These are phyloP conservation scores for Mitragyna speciosa DNA, from an alignment of 257 asterid species.

Conservation along the genomic window DNA sequence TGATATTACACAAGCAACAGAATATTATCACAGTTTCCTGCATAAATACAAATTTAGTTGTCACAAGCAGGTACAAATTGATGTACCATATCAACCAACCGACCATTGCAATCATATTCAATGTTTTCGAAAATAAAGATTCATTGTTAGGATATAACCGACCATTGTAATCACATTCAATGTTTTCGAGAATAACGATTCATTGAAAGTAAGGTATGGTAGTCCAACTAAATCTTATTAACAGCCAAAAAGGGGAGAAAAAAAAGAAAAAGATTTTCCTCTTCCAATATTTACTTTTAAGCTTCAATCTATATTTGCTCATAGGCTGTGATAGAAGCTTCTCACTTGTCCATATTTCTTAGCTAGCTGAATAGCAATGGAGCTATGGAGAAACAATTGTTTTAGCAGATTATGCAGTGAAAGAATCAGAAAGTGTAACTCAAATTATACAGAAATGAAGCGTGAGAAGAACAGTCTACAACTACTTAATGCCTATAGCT, in stretches of 20 bases:
- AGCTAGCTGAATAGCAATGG: neutral
- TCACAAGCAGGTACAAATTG: neutral
- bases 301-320: neutral
- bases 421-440: neutral
- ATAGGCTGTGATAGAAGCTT: neutral
- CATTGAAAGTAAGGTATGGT: too few relatives aligned
- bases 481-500: slow-evolving; percentile 3
- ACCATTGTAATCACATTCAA: too few relatives aligned
- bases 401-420: neutral
- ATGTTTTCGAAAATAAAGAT: too few relatives aligned
- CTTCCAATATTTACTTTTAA: neutral
- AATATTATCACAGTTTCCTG: neutral
- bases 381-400: neutral
- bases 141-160: too few relatives aligned
- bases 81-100: neutral
- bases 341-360: neutral
- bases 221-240: too few relatives aligned
- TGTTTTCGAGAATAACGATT: too few relatives aligned
- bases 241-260: too few relatives aligned
- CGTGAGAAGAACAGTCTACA: slow-evolving; percentile 12
- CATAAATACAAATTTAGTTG: too few relatives aligned
- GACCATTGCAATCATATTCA: neutral
- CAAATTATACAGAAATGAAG: slow-evolving; percentile 7
- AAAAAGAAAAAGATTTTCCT: too few relatives aligned
- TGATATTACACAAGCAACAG: too few relatives aligned